phyloP scores from a whole-genome alignment of 805 yeast genomes.

The Candida incommunis region DNA sequence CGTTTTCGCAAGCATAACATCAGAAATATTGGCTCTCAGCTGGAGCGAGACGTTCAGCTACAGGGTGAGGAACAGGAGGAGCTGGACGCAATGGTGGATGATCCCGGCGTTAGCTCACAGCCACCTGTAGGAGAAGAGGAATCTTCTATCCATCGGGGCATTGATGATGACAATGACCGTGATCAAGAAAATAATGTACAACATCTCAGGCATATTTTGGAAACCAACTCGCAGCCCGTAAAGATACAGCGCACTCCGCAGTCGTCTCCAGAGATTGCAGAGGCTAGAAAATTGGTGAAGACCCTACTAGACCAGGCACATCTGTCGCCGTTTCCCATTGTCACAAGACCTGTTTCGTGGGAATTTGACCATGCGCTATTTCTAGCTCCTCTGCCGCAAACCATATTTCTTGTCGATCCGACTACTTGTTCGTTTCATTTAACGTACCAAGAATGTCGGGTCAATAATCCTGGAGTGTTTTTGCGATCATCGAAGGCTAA shows the following conservation, averaged over 20 bases:
- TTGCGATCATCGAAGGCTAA: conserved; percentile 32
- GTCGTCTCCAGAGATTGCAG: conserved; percentile 16
- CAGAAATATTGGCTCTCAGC: conserved; percentile 4
- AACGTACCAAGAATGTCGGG: conserved; percentile 70
- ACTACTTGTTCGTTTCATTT: conserved; percentile 59
- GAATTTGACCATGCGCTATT: conserved; percentile 56
- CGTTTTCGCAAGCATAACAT: conserved; percentile 62
- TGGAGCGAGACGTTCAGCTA: neutral
- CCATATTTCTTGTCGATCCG: conserved; percentile 49
- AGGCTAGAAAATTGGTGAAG: conserved; percentile 42
- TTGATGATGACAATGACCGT: conserved; percentile 14
- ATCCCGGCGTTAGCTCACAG: neutral
- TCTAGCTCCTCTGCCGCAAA: conserved; percentile 66
- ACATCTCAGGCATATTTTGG: conserved; percentile 9
- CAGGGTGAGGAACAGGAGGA: neutral
- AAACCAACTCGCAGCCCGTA: conserved; percentile 2
- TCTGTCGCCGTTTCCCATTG: conserved; percentile 61
- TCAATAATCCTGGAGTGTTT: conserved; percentile 56
- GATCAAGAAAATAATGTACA: conserved; percentile 8
- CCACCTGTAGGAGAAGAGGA: neutral
- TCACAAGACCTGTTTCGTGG: conserved; percentile 51
- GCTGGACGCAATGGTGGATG: neutral
- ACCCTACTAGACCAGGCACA: conserved; percentile 81
- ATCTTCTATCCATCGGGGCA: neutral
- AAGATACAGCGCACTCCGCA: conserved; percentile 6